Evolutionary conservation across 371 early-diverging fungal genomes (phyloP).

Genomic region (Apophysomyces ossiformis): DNA sequence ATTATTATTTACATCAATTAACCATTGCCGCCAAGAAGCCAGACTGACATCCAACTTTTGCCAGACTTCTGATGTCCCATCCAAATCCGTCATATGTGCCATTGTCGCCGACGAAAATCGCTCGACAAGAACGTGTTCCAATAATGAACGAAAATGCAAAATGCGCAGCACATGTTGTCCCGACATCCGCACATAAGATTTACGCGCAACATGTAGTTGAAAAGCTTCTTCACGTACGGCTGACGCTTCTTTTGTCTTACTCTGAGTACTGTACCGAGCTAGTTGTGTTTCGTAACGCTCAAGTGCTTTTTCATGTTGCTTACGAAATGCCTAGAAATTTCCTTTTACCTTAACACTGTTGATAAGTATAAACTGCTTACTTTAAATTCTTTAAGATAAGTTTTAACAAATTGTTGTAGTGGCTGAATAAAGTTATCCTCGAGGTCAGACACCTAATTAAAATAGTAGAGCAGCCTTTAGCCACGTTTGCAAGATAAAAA

Average conservation of each 20-base stretch:
- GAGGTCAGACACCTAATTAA: constrained; percentile 33
- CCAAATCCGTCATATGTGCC: constrained; percentile 47
- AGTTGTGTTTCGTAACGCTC: constrained; percentile 72
- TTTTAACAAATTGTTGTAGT: constrained; percentile 64
- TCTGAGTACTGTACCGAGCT: constrained; percentile 56
- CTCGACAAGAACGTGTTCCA: constrained; percentile 49
- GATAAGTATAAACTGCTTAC: neutral
- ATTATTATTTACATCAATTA: constrained; percentile 38
- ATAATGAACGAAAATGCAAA: constrained; percentile 43
- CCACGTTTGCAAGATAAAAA: constrained; percentile 6
- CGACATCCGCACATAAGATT: constrained; percentile 63
- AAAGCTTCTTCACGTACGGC: constrained; percentile 77
- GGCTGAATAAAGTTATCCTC: constrained; percentile 65
- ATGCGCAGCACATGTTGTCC: constrained; percentile 52
- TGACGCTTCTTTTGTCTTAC: constrained; percentile 70
- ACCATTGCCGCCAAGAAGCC: constrained; percentile 51
- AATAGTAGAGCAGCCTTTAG: constrained; percentile 10
- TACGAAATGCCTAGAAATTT: constrained; percentile 49
- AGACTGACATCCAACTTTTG: constrained; percentile 38
- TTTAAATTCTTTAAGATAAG: constrained; percentile 66
- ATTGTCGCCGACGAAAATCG: constrained; percentile 41
- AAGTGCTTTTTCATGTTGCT: constrained; percentile 60
- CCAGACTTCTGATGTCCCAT: constrained; percentile 47
- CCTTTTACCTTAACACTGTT: neutral
- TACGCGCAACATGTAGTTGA: constrained; percentile 68